Conservation (phyloP, 345 rosid genomes). For the Populus ilicifolia region DNA sequence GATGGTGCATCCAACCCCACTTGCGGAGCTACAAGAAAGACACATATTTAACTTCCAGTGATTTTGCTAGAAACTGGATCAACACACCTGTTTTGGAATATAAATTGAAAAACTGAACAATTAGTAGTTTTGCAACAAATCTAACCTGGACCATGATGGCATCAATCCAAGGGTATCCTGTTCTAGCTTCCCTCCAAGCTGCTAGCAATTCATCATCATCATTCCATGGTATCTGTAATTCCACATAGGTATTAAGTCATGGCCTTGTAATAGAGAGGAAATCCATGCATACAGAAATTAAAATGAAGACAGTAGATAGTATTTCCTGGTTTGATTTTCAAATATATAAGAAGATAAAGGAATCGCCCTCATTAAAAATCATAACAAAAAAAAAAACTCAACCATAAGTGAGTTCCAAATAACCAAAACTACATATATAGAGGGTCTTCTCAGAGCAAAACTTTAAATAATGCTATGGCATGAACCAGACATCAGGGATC, state of each 20-base stretch:
- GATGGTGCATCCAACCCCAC: slow-evolving; percentile 99
- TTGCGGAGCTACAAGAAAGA: slow-evolving; percentile 55
- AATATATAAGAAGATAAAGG: background rate
- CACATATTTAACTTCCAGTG: slow-evolving; percentile 3
- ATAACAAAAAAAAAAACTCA: background rate
- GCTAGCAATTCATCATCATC: slow-evolving; percentile 58
- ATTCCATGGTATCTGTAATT: slow-evolving; percentile 84
- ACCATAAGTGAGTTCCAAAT: background rate
- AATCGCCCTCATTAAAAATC: background rate
- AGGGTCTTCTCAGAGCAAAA: no score
- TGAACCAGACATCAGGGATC: no score
- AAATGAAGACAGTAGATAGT: background rate
- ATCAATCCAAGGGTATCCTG: slow-evolving; percentile 98
- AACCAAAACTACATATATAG: background rate
- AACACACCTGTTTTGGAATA: background rate
- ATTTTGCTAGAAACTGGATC: background rate
- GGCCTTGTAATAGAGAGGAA: background rate
- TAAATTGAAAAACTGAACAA: background rate
- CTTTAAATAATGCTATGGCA: no score
- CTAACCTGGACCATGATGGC: slow-evolving; percentile 96
- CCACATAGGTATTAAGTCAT: slow-evolving; percentile 10
- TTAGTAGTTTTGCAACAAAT: slow-evolving; percentile 17
- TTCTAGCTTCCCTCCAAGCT: slow-evolving; percentile 92
- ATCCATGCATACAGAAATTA: background rate
- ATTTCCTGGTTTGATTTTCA: background rate